phyloP scores from a whole-genome alignment of 2,329 filamentous ascomycete genomes.

The Diplodia scrobiculata region DNA sequence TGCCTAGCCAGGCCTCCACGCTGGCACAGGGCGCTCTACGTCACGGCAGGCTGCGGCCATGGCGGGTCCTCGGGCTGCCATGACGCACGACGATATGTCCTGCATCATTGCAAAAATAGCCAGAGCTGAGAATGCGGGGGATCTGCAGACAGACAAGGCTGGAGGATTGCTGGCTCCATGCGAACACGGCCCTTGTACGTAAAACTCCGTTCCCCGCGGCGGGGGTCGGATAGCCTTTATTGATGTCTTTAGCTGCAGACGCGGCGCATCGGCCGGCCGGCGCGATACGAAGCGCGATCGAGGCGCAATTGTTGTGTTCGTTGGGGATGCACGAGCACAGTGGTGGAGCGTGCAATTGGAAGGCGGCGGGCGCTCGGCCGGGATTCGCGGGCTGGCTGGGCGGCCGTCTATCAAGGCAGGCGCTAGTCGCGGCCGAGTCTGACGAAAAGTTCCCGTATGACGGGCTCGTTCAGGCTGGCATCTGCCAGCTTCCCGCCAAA shows the following conservation, averaged over 20 bases:
- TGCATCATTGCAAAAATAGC: conserved; percentile 5
- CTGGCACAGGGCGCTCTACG: conserved; percentile 4
- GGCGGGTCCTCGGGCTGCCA: background rate
- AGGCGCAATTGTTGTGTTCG: background rate
- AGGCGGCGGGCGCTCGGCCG: background rate
- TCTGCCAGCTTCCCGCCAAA: conserved; percentile 9
- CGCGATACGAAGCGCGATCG: conserved; percentile 1
- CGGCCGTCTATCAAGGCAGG: conserved; percentile 9
- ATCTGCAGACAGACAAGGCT: background rate
- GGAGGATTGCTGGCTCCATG: background rate
- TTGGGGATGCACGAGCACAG: background rate
- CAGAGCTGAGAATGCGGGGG: conserved; percentile 23
- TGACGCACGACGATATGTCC: conserved; percentile 16
- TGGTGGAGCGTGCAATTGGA: background rate
- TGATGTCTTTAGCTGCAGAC: conserved; percentile 14
- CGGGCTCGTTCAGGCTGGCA: background rate
- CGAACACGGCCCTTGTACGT: conserved; percentile 6
- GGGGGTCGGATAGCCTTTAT: background rate
- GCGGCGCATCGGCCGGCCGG: background rate
- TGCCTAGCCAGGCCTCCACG: background rate
- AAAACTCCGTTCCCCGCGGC: background rate
- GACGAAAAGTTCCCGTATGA: conserved; percentile 18
- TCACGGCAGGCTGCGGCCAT: conserved; percentile 1
- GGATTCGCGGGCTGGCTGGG: background rate
- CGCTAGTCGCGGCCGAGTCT: conserved; percentile 6